A percentile compares a stretch with the other conserved stretches of the same genome.
Evolutionary conservation across 2,329 filamentous ascomycete species (phyloP).

Genomic region (Cercospora sp.): DNA sequence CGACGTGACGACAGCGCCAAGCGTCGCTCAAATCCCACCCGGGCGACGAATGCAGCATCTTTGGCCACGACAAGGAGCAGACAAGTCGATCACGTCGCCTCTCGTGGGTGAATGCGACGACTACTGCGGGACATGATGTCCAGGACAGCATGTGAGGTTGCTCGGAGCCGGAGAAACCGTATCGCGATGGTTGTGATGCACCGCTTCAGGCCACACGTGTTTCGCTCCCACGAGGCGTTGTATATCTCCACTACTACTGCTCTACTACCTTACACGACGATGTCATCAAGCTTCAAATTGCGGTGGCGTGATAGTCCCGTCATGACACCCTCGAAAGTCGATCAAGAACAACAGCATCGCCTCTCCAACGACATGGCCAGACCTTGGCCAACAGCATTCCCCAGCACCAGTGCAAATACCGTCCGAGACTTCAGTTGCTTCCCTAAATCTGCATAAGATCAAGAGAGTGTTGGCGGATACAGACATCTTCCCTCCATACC

Average conservation of each 20-base stretch:
- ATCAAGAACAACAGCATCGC: background rate
- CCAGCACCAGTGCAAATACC: background rate
- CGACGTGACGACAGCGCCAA: background rate
- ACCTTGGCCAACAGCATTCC: background rate
- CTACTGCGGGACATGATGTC: background rate
- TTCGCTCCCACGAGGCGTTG: background rate
- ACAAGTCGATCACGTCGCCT: background rate
- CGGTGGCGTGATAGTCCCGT: background rate
- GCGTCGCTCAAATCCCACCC: slow-evolving; percentile 2
- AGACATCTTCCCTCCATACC: slow-evolving; percentile 37
- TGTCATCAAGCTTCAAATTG: too few relatives aligned
- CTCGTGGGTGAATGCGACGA: background rate
- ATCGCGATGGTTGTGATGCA: background rate
- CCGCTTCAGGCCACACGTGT: background rate
- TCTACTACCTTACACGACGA: background rate
- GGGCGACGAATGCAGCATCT: background rate
- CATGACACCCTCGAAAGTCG: background rate
- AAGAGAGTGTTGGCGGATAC: slow-evolving; percentile 16
- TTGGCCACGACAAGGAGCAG: background rate
- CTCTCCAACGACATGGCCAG: background rate
- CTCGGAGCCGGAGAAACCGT: background rate
- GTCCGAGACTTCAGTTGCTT: background rate
- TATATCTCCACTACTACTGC: background rate
- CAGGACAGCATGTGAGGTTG: background rate
- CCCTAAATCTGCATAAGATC: background rate